Conservation (phyloP, 192 early-diverging fungal genomes). For the Nowakowskiella sp. region DNA sequence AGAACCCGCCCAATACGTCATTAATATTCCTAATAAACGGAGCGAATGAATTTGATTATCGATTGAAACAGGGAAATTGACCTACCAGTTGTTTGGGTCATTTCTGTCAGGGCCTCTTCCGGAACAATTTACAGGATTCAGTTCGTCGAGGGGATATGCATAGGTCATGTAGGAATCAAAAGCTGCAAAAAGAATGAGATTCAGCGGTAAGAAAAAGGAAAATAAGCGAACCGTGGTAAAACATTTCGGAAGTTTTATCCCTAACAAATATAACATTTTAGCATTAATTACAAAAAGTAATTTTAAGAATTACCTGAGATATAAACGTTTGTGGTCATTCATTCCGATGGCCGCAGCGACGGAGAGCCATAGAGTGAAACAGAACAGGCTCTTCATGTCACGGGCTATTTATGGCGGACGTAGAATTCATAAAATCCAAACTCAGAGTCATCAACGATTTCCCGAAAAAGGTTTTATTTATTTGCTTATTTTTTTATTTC, state of each 20-base stretch:
- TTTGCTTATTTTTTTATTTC: neutral
- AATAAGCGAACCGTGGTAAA: slow-evolving; percentile 14
- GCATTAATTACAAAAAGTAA: no score
- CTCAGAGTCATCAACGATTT: slow-evolving; percentile 63
- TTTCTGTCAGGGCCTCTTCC: slow-evolving; percentile 62
- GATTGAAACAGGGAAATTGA: neutral
- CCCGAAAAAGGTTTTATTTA: slow-evolving; percentile 52
- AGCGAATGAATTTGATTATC: neutral
- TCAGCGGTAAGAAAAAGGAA: neutral
- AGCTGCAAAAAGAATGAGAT: no score
- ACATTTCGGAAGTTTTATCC: slow-evolving; percentile 25
- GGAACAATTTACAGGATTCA: slow-evolving; percentile 74
- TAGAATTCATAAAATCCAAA: slow-evolving; percentile 33
- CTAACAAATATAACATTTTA: no score
- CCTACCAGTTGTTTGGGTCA: slow-evolving; percentile 49
- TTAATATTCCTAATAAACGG: slow-evolving; percentile 51
- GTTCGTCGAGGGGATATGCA: slow-evolving; percentile 87
- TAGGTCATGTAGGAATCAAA: slow-evolving; percentile 71
- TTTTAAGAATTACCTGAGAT: no score
- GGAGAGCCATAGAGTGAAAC: no score
- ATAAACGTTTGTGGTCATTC: no score
- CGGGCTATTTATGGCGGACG: slow-evolving; percentile 32
- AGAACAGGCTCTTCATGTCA: no score
- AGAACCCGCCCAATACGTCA: slow-evolving; percentile 92
- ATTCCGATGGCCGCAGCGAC: no score